Evolutionary conservation across 2,329 filamentous ascomycete species (phyloP).

Genomic region (Aspergillus novofumigatus): DNA sequence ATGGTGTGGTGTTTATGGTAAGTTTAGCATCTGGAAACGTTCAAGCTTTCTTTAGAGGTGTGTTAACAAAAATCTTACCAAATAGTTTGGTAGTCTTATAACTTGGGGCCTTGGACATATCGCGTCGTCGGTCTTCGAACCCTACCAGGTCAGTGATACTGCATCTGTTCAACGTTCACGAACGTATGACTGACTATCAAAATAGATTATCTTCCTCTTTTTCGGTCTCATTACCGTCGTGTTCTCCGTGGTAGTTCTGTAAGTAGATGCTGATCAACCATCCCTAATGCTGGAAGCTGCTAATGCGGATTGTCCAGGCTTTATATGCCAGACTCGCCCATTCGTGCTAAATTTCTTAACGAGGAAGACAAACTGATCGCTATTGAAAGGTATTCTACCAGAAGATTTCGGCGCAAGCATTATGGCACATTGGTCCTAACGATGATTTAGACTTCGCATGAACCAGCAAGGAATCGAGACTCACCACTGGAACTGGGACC

Average conservation of each 20-base stretch:
- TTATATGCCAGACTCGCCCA: conserved; percentile 62
- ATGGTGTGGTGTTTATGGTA: conserved; percentile 52
- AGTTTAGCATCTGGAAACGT: background rate
- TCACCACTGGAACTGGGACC: conserved; percentile 49
- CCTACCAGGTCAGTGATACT: conserved; percentile 46
- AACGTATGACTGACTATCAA: background rate
- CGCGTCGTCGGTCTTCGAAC: conserved; percentile 38
- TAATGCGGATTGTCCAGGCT: conserved; percentile 18
- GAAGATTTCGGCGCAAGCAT: background rate
- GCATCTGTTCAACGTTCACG: background rate
- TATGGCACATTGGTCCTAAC: conserved; percentile 3
- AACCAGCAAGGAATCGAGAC: conserved; percentile 46
- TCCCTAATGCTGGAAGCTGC: background rate
- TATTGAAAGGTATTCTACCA: conserved; percentile 45
- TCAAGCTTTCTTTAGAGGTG: background rate
- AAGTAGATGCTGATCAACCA: conserved; percentile 3
- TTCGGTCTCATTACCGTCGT: conserved; percentile 49
- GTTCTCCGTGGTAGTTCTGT: conserved; percentile 49
- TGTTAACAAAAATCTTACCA: background rate
- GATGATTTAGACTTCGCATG: conserved; percentile 39
- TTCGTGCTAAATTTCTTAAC: conserved; percentile 55
- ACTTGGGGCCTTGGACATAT: conserved; percentile 53
- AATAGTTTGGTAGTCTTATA: conserved; percentile 48
- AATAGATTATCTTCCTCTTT: conserved; percentile 30
- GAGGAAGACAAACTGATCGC: conserved; percentile 56